Base-by-base conservation (phyloP, 139 green algal genomes). In the Zygnema circumcarinatum region DNA sequence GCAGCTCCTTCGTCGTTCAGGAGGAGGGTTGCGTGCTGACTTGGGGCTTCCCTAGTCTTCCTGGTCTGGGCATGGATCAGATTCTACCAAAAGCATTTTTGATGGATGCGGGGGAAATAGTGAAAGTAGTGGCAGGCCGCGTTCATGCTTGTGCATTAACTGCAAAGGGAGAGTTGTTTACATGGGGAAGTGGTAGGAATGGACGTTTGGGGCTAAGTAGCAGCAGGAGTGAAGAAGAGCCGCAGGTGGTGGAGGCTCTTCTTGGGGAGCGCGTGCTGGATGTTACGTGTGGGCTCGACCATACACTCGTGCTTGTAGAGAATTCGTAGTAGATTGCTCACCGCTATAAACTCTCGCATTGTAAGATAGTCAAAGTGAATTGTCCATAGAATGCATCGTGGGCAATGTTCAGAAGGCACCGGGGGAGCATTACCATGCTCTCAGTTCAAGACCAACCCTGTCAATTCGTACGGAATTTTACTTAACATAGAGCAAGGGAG, bases 111-210 rank as follows among this genome's bases (percentile, higher is more conserved):
- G 79, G 32, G 53, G 53, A 86, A 21, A 38, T 81, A 33, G 67
- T 41, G 36, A 86, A 83, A 0, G 38, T 98, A n/a, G 87, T 92
- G 0, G 94, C 95, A 1, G 94, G 91, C 42, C 98, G 98, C 92
- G 98, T 97, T 69, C 96, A 99, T 90, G 94, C 83, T 31, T 94
- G 92, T 22, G 94, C 95, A 0, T 87, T 98, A n/a, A 95, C 92
- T 0, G 38, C 39, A 0, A 92, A 94, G 39, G 96, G 96, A 7
- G n/a, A 33, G 53, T 67, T 86, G 29, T 81, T 78, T 40, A 41
- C 79, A 78, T 86, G 79, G 79, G 79, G 79, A 81, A 86, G 53
- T 41, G 79, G 79, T 2, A 38, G 79, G 2, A 38, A 3, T 86
- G 79, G 79, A 11, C 79, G 79, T 56, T 67, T 86, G n/a, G 54